Evolutionary conservation across 352 stramenopile species (phyloP), one percentile per base, ranked within the genome.

Genomic region (Pythium brachiatum): DNA sequence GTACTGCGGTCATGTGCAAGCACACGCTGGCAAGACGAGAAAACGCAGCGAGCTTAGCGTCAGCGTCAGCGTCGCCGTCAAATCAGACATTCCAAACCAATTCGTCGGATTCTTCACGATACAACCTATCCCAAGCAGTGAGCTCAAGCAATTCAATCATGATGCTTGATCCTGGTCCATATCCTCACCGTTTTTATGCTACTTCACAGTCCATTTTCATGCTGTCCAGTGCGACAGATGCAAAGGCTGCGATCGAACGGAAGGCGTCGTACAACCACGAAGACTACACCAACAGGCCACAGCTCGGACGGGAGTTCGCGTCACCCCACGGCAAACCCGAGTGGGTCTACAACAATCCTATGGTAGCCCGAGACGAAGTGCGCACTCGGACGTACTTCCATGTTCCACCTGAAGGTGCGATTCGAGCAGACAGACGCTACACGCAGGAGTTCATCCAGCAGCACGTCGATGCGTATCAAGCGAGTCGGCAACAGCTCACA

Each of bases 381-480:
- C 74, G 76, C 32, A 74, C 54, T 13, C 68, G 72, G 15, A 66
- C 54, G 34, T 88, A 73, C 59, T 74, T 83, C 56, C 76, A 88
- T 53, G 56, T 79, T 18, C 79, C 81, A 16, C 63, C 57, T 3
- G 79, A 88, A 36, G 79, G 78, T 7, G 51, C 72, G 15, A 62
- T 89, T 61, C 76, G 71, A 43, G 81, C 78, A 32, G 68, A 89
- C 55, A 76, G 79, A 66, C 70, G 66, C 53, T 91, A 91, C 69
- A 88, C 79, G 23, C 70, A 78, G 26, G 76, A 86, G 25, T 89
- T 91, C 67, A 81, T 91, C 25, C 72, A 75, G 34, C 73, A 76
- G 27, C 73, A 78, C 54, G 73, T 88, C 52, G 74, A 86, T 20
- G 66, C 71, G 23, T 68, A 77, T 20, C 61, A 82, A 27, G 60